Evolutionary conservation across 73 alveolate genomes (phyloP), one percentile per base, ranked within the genome.

Genomic region (Symbiodinium pilosum): DNA sequence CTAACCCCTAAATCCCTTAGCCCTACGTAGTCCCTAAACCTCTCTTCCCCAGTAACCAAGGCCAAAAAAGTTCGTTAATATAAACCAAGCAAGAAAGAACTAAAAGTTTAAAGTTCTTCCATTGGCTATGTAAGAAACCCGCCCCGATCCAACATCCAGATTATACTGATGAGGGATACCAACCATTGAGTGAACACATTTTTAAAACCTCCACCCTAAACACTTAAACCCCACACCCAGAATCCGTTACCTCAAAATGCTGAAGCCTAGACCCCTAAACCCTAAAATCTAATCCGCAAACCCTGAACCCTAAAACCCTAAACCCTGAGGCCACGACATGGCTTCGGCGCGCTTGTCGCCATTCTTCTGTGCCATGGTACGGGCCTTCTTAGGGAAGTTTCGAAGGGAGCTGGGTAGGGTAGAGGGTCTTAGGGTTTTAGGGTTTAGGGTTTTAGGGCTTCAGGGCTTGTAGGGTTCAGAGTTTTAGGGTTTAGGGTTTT

Each of bases 271-370:
- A 32, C 43, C n/a, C 84, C 42, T 69, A 69, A 69, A 34, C 6
- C 1, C 44, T 12, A 30, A 34, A 32, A 0, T 7, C 0, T 26
- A 6, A 2, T 0, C 34, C 43, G 18, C 4, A 71, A 47, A 47
- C 59, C 59, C 59, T 14, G 14, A 47, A 47, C 59, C 59, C 59
- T 47, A 47, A 47, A 47, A 6, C 59, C 38, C 28, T 36, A 0
- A 5, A 7, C 7, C 26, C 30, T 30, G 41, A 24, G 30, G 32
- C 9, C 43, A 26, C 44, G 16, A 69, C 97, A 91, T 91, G 0
- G 97, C 97, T 91, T 91, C 97, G 38, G 97, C 97, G 24, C 97
- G 97, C 77, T 91, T 91, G 97, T 91, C 97, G 77, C 88, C 73
- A 8, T 91, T 91, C 97, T 91, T 91, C 32, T 91, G 97, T 9